Percentiles rank a stretch among this genome's conserved stretches.
Evolutionary conservation across 495 filamentous ascomycete genomes (phyloP).

Genomic region (Penicillium malachiteum): DNA sequence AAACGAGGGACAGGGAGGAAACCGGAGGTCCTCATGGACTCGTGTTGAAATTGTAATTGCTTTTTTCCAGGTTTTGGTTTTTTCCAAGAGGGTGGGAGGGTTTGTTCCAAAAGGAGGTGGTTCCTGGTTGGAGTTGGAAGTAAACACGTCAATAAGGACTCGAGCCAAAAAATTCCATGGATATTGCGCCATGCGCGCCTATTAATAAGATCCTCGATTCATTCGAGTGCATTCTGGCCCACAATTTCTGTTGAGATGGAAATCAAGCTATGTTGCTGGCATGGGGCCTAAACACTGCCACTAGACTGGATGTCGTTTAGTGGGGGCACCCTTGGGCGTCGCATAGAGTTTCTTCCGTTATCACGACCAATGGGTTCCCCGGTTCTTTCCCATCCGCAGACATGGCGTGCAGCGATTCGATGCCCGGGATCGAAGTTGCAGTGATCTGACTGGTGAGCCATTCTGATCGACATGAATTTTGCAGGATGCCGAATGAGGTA

Average conservation of each 20-base stretch:
- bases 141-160: not conserved
- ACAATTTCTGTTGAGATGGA: conserved; percentile 7
- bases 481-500: not conserved
- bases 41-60: not conserved
- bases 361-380: conserved; percentile 1
- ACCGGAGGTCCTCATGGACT: not conserved
- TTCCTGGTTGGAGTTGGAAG: not conserved
- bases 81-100: not conserved
- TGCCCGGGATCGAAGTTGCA: not conserved
- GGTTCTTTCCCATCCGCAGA: conserved; percentile 4
- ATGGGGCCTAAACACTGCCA: conserved; percentile 1
- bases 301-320: conserved; percentile 8
- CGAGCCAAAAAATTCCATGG: not conserved
- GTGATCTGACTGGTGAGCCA: conserved; percentile 1
- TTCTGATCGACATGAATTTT: not conserved
- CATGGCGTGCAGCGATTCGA: not conserved
- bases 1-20: conserved; percentile 1
- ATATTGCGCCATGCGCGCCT: not conserved
- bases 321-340: not conserved
- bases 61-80: not conserved
- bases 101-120: not conserved
- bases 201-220: not conserved
- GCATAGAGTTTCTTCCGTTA: not conserved
- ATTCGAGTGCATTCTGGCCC: conserved; percentile 2
- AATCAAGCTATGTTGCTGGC: not conserved